Percentiles rank a stretch among this genome's conserved stretches.
These are phyloP conservation scores for Phialophora chinensis DNA, from an alignment of 2,329 filamentous ascomycete species.

Conservation along the genomic window DNA sequence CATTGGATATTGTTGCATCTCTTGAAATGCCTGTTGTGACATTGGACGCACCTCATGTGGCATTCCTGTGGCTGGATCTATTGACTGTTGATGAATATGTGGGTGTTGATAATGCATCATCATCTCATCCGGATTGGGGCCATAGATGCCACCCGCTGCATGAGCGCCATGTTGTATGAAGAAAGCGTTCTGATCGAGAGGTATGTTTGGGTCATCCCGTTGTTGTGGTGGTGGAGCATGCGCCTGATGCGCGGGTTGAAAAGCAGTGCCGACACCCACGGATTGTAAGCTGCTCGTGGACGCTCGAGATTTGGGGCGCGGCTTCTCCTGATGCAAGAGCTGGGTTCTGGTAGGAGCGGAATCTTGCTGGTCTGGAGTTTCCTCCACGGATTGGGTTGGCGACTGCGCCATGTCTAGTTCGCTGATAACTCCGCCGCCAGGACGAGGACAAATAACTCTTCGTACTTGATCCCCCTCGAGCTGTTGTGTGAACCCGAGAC, in stretches of 20 bases:
- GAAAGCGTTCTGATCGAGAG: constrained; percentile 35
- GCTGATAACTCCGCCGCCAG: constrained; percentile 30
- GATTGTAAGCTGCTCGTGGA: constrained; percentile 57
- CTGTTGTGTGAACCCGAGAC: constrained; percentile 22
- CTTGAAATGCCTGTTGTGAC: constrained; percentile 36
- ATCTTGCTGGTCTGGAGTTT: constrained; percentile 29
- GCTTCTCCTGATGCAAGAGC: constrained; percentile 38
- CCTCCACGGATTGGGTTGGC: constrained; percentile 30
- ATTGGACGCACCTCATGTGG: constrained; percentile 38
- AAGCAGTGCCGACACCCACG: constrained; percentile 42
- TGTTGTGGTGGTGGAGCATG: constrained; percentile 12
- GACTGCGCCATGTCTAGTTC: constrained; percentile 35
- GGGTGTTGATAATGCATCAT: constrained; percentile 35
- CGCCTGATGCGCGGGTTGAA: constrained; percentile 41
- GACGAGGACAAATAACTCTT: constrained; percentile 26
- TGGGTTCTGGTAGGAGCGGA: constrained; percentile 28
- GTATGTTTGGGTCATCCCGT: constrained; percentile 30
- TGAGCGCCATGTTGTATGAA: constrained; percentile 34
- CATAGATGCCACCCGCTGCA: constrained; percentile 29
- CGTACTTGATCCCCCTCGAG: constrained; percentile 19
- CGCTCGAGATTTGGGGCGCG: constrained; percentile 53
- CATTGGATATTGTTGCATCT: constrained; percentile 46
- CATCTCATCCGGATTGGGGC: constrained; percentile 34
- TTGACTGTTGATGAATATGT: constrained; percentile 30
- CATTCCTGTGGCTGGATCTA: constrained; percentile 26